phyloP scores from a whole-genome alignment of 805 yeast species.

The Tetrapisispora taiwanensis region DNA sequence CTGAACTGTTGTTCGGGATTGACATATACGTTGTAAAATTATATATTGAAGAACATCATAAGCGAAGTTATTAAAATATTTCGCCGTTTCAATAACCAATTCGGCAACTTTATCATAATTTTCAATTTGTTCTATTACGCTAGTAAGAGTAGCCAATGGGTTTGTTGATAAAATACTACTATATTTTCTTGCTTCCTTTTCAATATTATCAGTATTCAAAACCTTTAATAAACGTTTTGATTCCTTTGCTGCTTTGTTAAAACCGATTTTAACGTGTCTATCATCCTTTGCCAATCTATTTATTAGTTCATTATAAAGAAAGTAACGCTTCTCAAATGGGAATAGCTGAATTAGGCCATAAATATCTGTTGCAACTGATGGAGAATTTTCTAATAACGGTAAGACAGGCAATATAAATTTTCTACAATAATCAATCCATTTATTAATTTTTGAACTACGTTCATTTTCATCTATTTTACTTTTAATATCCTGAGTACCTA shows the following conservation, averaged over 20 bases:
- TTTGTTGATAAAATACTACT: constrained; percentile 64
- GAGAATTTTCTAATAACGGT: constrained; percentile 43
- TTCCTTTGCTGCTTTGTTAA: constrained; percentile 61
- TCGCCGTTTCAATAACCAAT: constrained; percentile 68
- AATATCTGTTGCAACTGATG: constrained; percentile 51
- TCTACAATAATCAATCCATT: constrained; percentile 56
- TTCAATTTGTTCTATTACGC: constrained; percentile 72
- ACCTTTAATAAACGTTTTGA: constrained; percentile 73
- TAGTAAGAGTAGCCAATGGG: constrained; percentile 67
- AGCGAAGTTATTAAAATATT: constrained; percentile 61
- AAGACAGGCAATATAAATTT: constrained; percentile 58
- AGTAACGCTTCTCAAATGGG: constrained; percentile 55
- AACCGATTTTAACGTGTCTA: constrained; percentile 46
- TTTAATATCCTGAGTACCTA: constrained; percentile 37
- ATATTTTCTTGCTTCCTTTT: constrained; percentile 59
- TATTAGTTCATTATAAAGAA: constrained; percentile 71
- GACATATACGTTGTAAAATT: constrained; percentile 56
- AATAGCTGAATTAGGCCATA: constrained; percentile 44
- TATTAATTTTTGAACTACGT: constrained; percentile 7
- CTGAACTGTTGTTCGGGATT: constrained; percentile 59
- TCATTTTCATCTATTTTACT: background rate
- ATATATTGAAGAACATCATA: constrained; percentile 81
- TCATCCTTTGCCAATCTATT: constrained; percentile 47
- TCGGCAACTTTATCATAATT: constrained; percentile 81
- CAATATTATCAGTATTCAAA: constrained; percentile 68